Evolutionary conservation across 306 rosid species (phyloP).

Genomic region (Crotalaria pallida): DNA sequence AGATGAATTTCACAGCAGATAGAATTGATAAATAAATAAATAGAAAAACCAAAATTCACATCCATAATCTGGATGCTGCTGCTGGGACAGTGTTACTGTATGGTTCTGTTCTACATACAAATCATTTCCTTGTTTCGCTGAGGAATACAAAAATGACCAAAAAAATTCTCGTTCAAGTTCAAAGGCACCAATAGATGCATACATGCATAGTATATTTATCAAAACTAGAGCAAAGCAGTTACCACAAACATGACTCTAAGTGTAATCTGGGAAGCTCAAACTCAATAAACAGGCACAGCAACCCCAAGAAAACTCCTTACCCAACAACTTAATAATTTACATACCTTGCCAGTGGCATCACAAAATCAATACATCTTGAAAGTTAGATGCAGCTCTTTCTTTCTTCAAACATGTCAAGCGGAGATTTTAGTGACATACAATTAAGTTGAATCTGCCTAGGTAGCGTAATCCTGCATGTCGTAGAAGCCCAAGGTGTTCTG

Average conservation of each 20-base stretch:
- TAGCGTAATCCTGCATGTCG: slow-evolving; percentile 11
- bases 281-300: slow-evolving; percentile 14
- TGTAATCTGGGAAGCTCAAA: slow-evolving; percentile 23
- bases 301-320: slow-evolving; percentile 12
- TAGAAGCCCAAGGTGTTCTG: slow-evolving; percentile 3
- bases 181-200: slow-evolving; percentile 13
- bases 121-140: slow-evolving; percentile 4
- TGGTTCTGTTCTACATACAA: slow-evolving; percentile 14
- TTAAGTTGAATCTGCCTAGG: slow-evolving; percentile 11
- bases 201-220: not conserved
- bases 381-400: slow-evolving; percentile 5
- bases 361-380: slow-evolving; percentile 26
- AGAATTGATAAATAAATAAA: slow-evolving; percentile 16
- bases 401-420: slow-evolving; percentile 14
- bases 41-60: not conserved
- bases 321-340: slow-evolving; percentile 26
- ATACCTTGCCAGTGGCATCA: slow-evolving; percentile 21
- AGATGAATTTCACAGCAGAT: not conserved
- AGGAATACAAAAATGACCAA: slow-evolving; percentile 10
- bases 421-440: slow-evolving; percentile 8
- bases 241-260: slow-evolving; percentile 10
- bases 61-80: not conserved
- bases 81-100: not conserved
- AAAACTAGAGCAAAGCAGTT: not conserved
- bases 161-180: slow-evolving; percentile 10